Evolutionary conservation across 768 basidiomycete genomes (phyloP).

Genomic region (Xerocomus spinulosus): DNA sequence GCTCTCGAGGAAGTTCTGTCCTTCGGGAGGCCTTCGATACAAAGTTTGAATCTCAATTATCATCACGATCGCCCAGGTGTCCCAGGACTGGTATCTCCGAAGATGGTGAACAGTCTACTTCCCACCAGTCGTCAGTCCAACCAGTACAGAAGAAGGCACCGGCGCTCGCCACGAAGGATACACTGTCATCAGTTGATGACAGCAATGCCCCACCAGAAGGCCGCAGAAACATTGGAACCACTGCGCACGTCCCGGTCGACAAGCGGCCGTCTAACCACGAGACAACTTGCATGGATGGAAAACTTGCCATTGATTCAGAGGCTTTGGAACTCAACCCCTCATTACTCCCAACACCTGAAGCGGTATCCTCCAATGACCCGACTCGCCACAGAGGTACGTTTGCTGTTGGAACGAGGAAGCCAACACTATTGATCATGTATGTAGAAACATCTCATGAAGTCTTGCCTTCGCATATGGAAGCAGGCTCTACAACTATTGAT

Average conservation of each 20-base stretch:
- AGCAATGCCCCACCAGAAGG: slow-evolving; percentile 15
- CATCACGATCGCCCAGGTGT: slow-evolving; percentile 48
- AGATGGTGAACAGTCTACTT: slow-evolving; percentile 15
- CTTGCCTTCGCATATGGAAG: slow-evolving; percentile 11
- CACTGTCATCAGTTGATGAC: slow-evolving; percentile 9
- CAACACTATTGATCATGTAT: slow-evolving; percentile 9
- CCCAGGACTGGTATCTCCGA: slow-evolving; percentile 28
- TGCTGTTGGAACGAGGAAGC: not conserved
- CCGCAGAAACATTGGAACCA: slow-evolving; percentile 18
- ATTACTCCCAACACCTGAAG: slow-evolving; percentile 7
- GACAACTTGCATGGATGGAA: slow-evolving; percentile 19
- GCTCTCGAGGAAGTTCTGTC: slow-evolving; percentile 27
- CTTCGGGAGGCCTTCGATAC: slow-evolving; percentile 30
- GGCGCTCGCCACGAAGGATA: slow-evolving; percentile 13
- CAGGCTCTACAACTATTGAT: slow-evolving; percentile 3
- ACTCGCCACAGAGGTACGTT: slow-evolving; percentile 16
- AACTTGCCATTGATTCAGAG: slow-evolving; percentile 9
- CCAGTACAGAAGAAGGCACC: slow-evolving; percentile 36
- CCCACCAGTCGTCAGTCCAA: slow-evolving; percentile 17
- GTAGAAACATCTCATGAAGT: slow-evolving; percentile 13
- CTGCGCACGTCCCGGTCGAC: slow-evolving; percentile 10
- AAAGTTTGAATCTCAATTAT: slow-evolving; percentile 40
- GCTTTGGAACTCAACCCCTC: slow-evolving; percentile 12
- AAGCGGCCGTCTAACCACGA: slow-evolving; percentile 21
- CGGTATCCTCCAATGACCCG: slow-evolving; percentile 6